Conservation (phyloP, 2,329 filamentous ascomycete species). For the Talaromyces islandicus region DNA sequence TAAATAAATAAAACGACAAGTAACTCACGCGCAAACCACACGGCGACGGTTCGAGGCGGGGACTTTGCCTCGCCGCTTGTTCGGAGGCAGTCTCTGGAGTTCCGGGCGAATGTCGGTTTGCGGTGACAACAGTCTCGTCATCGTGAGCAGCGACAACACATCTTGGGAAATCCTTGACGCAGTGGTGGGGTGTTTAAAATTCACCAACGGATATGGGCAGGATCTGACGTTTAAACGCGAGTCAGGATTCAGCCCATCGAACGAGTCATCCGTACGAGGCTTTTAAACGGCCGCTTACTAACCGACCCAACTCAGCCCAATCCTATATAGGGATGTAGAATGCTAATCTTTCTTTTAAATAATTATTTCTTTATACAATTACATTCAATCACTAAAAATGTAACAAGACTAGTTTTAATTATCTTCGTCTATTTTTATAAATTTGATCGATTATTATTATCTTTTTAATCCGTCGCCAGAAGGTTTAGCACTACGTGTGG, state of each 20-base stretch:
- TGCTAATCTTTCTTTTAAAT: too few species aligned
- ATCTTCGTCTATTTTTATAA: too few species aligned
- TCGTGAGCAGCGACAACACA: not conserved
- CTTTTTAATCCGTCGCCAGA: too few species aligned
- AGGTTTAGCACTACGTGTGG: too few species aligned
- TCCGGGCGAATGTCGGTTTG: not conserved
- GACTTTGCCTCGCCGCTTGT: not conserved
- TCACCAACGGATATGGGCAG: not conserved
- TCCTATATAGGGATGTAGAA: too few species aligned
- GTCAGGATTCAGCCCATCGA: not conserved
- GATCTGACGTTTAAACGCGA: not conserved
- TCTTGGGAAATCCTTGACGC: not conserved
- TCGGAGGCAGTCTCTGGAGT: slow-evolving; percentile 3
- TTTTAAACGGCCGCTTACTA: too few species aligned
- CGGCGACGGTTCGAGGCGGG: slow-evolving; percentile 3
- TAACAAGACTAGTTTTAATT: too few species aligned
- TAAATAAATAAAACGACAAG: not conserved
- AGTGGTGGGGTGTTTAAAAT: not conserved
- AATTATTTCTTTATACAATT: too few species aligned
- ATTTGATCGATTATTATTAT: not conserved
- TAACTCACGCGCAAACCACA: slow-evolving; percentile 6
- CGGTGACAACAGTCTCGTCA: slow-evolving; percentile 2
- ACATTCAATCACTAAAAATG: too few species aligned
- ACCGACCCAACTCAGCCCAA: too few species aligned
- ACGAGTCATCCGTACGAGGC: not conserved